Percentiles rank a stretch among this genome's conserved stretches.
Evolutionary conservation across 805 yeast genomes (phyloP).

Genomic region (Spathaspora arborariae): DNA sequence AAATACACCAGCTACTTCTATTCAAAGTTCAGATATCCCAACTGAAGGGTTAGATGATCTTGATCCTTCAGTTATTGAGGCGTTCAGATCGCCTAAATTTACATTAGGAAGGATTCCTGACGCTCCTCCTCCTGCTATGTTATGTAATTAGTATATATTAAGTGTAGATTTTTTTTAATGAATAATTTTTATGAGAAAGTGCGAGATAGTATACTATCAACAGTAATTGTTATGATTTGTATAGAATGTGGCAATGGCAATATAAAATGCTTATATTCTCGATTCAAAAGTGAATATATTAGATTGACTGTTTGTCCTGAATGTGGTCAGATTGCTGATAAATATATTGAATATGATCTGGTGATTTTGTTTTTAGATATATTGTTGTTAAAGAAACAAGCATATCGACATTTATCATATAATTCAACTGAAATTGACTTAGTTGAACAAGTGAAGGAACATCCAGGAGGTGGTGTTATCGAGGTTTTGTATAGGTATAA

Average conservation of each 20-base stretch:
- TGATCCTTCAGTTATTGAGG: slow-evolving; percentile 38
- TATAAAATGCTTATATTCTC: slow-evolving; percentile 61
- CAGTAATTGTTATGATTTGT: slow-evolving; percentile 61
- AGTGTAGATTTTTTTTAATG: neutral
- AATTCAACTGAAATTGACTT: slow-evolving; percentile 47
- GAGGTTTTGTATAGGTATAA: slow-evolving; percentile 16
- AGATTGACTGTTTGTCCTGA: slow-evolving; percentile 69
- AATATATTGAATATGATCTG: slow-evolving; percentile 85
- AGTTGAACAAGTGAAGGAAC: slow-evolving; percentile 12
- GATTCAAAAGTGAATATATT: slow-evolving; percentile 74
- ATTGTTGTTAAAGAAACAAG: slow-evolving; percentile 80
- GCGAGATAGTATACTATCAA: neutral
- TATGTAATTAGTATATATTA: slow-evolving; percentile 8
- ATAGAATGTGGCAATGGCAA: slow-evolving; percentile 72
- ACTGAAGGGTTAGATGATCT: slow-evolving; percentile 31
- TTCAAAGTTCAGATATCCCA: slow-evolving; percentile 14
- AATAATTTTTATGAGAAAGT: neutral
- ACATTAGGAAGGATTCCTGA: slow-evolving; percentile 68
- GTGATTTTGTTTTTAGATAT: slow-evolving; percentile 83
- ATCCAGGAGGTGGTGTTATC: neutral
- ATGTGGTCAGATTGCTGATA: slow-evolving; percentile 78
- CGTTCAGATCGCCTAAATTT: slow-evolving; percentile 48
- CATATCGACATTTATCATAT: slow-evolving; percentile 81
- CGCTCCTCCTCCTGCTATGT: slow-evolving; percentile 55
- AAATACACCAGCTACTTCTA: neutral